phyloP scores from a whole-genome alignment of 1,139 yeast genomes.

The Candida anutae region DNA sequence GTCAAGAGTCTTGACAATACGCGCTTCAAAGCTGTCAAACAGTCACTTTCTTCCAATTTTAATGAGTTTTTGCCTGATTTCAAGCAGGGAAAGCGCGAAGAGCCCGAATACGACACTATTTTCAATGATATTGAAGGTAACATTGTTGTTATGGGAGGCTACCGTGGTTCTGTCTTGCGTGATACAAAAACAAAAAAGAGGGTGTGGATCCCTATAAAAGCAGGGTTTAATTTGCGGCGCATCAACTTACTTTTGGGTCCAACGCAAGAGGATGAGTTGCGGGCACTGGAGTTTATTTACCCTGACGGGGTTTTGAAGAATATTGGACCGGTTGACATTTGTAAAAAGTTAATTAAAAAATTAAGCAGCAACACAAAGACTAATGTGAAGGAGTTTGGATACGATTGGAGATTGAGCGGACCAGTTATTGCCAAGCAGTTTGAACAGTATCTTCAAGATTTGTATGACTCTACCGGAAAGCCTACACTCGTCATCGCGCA shows the following conservation, averaged over 20 bases:
- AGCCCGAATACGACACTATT: slow-evolving; percentile 20
- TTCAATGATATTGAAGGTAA: slow-evolving; percentile 58
- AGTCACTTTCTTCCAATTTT: slow-evolving; percentile 48
- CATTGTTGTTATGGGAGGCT: slow-evolving; percentile 77
- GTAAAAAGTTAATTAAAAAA: slow-evolving; percentile 51
- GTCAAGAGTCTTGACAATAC: slow-evolving; percentile 58
- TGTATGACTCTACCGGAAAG: slow-evolving; percentile 35
- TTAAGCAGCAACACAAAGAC: slow-evolving; percentile 52
- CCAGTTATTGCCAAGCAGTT: slow-evolving; percentile 45
- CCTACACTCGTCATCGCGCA: slow-evolving; percentile 74
- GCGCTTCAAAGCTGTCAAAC: slow-evolving; percentile 59
- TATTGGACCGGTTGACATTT: slow-evolving; percentile 82
- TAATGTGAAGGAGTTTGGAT: slow-evolving; percentile 68
- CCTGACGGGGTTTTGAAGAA: slow-evolving; percentile 78
- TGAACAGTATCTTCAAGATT: slow-evolving; percentile 33
- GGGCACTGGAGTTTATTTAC: slow-evolving; percentile 43
- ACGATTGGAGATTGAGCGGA: slow-evolving; percentile 83
- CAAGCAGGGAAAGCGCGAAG: slow-evolving; percentile 11
- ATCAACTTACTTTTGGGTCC: slow-evolving; percentile 71
- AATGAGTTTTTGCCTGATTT: slow-evolving; percentile 29
- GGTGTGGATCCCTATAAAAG: slow-evolving; percentile 83
- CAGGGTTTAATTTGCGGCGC: slow-evolving; percentile 68
- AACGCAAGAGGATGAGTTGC: slow-evolving; percentile 49
- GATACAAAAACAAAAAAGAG: slow-evolving; percentile 57
- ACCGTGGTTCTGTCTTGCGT: slow-evolving; percentile 74